phyloP scores from a whole-genome alignment of 2,329 filamentous ascomycete genomes.

The Epichloe gansuensis region DNA sequence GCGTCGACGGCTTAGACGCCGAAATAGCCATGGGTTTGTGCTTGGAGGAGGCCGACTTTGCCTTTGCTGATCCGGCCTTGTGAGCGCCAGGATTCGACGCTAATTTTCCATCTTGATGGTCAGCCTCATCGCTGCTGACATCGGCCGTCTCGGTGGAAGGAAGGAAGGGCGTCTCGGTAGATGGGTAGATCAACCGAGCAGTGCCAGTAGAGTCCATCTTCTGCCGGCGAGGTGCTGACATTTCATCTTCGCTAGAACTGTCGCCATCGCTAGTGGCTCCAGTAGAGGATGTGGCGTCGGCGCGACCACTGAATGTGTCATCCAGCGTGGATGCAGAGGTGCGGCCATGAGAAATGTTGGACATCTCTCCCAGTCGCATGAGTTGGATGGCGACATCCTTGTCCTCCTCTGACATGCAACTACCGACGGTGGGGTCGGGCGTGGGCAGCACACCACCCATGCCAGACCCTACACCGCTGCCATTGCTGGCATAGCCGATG shows the following conservation, averaged over 20 bases:
- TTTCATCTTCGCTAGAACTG: constrained; percentile 50
- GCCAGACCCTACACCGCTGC: constrained; percentile 20
- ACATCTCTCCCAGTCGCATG: constrained; percentile 89
- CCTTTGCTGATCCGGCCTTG: constrained; percentile 28
- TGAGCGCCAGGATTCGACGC: constrained; percentile 21
- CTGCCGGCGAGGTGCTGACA: constrained; percentile 45
- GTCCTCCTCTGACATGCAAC: constrained; percentile 90
- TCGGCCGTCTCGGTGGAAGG: constrained; percentile 35
- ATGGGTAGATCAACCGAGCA: constrained; percentile 35
- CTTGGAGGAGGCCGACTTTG: constrained; percentile 25
- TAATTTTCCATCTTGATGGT: constrained; percentile 17
- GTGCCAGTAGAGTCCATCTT: constrained; percentile 34
- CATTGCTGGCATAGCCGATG: constrained; percentile 38
- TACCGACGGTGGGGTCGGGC: constrained; percentile 92
- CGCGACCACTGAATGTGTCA: constrained; percentile 82
- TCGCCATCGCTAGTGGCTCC: constrained; percentile 73
- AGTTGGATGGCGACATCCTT: constrained; percentile 91
- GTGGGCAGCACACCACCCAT: constrained; percentile 60
- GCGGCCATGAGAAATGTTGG: constrained; percentile 83
- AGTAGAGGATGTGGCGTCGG: constrained; percentile 73
- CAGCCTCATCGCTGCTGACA: constrained; percentile 22
- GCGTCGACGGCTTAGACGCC: constrained; percentile 17
- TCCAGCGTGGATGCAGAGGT: constrained; percentile 89
- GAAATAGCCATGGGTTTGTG: constrained; percentile 22
- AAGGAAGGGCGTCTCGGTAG: constrained; percentile 39